A percentile compares a stretch with the other conserved stretches of the same genome.
phyloP scores from a whole-genome alignment of 495 filamentous ascomycete species.

The Neurospora sp. region DNA sequence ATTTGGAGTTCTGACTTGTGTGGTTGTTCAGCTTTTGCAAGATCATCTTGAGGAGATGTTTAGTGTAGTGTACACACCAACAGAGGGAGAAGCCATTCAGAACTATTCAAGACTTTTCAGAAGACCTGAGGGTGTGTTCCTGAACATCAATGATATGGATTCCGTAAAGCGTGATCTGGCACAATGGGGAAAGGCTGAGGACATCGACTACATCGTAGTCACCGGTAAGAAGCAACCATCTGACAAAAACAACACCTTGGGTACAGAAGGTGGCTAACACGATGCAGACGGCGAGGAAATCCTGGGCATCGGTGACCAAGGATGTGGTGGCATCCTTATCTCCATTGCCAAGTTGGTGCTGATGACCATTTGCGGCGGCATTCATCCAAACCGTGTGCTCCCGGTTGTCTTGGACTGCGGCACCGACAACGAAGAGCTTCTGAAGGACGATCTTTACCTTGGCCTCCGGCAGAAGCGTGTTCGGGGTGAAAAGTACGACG shows the following conservation, averaged over 20 bases:
- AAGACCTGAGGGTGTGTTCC: constrained; percentile 55
- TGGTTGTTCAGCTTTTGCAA: constrained; percentile 26
- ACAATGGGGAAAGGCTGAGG: constrained; percentile 57
- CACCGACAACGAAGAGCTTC: constrained; percentile 67
- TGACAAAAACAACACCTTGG: background rate
- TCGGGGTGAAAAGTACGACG: constrained; percentile 65
- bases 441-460: constrained; percentile 74
- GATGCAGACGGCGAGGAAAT: constrained; percentile 48
- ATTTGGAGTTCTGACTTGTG: background rate
- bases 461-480: constrained; percentile 58
- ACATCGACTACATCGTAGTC: constrained; percentile 84
- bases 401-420: constrained; percentile 84
- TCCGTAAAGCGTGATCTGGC: constrained; percentile 52
- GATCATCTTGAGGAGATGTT: constrained; percentile 67
- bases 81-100: constrained; percentile 83
- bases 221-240: constrained; percentile 41
- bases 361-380: constrained; percentile 75
- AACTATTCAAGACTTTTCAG: constrained; percentile 75
- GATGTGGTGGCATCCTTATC: constrained; percentile 80
- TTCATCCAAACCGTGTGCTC: constrained; percentile 69
- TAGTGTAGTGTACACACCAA: constrained; percentile 79
- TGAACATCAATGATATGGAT: constrained; percentile 50
- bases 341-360: constrained; percentile 74
- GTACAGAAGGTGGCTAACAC: background rate
- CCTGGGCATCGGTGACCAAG: constrained; percentile 83